These are phyloP conservation scores for Nicotiana tomentosiformis DNA, from an alignment of 257 asterid species.

Conservation along the genomic window DNA sequence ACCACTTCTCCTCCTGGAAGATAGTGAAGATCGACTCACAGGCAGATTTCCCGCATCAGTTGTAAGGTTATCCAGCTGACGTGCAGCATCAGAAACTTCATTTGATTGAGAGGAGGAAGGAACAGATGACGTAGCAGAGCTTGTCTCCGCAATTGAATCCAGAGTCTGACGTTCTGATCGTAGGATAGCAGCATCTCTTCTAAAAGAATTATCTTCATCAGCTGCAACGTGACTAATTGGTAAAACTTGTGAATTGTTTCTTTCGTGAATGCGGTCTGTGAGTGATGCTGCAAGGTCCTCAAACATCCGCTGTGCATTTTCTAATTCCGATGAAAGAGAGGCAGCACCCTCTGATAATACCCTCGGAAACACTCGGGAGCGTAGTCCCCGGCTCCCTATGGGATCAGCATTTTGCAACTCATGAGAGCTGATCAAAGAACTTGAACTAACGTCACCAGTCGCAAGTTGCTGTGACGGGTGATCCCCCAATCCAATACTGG, in stretches of 20 bases:
- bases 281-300: slow-evolving; percentile 66
- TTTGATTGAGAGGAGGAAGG: slow-evolving; percentile 32
- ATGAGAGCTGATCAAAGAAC: slow-evolving; percentile 12
- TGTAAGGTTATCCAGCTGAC: slow-evolving; percentile 15
- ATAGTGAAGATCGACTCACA: slow-evolving; percentile 7
- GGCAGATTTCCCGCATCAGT: slow-evolving; percentile 17
- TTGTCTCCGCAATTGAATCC: slow-evolving; percentile 26
- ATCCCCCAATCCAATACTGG: slow-evolving; percentile 38
- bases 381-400: slow-evolving; percentile 21
- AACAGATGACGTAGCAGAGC: slow-evolving; percentile 18
- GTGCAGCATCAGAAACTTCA: slow-evolving; percentile 27
- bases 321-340: slow-evolving; percentile 70
- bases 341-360: slow-evolving; percentile 62
- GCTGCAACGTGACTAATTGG: slow-evolving; percentile 26
- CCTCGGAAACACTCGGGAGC: slow-evolving; percentile 56
- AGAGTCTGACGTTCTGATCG: slow-evolving; percentile 32
- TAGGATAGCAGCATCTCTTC: slow-evolving; percentile 21
- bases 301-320: slow-evolving; percentile 58
- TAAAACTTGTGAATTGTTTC: slow-evolving; percentile 24
- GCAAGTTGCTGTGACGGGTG: slow-evolving; percentile 24
- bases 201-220: slow-evolving; percentile 25
- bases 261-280: slow-evolving; percentile 29
- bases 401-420: slow-evolving; percentile 30
- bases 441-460: slow-evolving; percentile 16
- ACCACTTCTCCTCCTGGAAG: slow-evolving; percentile 22